phyloP scores from a whole-genome alignment of 352 stramenopile genomes.

The Globisporangium uncinulatum region DNA sequence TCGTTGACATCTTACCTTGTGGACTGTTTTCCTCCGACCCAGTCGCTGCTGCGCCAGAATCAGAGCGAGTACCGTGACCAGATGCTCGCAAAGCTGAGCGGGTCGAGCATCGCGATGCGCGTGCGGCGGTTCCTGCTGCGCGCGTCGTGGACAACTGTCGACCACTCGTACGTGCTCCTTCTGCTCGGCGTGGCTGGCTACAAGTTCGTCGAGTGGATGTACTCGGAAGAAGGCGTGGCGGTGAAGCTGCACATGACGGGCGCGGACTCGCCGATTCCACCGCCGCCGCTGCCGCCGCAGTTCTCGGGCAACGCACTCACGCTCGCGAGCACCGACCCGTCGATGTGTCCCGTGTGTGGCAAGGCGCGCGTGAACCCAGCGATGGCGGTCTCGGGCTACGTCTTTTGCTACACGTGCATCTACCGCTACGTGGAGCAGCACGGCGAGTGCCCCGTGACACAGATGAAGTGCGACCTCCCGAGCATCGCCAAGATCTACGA shows the following conservation, averaged over 20 bases:
- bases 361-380: slow-evolving; percentile 68
- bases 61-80: slow-evolving; percentile 48
- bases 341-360: slow-evolving; percentile 66
- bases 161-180: slow-evolving; percentile 81
- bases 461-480: slow-evolving; percentile 57
- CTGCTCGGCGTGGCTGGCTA: slow-evolving; percentile 73
- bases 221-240: slow-evolving; percentile 71
- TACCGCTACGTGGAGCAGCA: slow-evolving; percentile 68
- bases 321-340: slow-evolving; percentile 37
- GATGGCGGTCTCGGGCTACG: slow-evolving; percentile 63
- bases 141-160: slow-evolving; percentile 56
- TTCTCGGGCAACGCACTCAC: slow-evolving; percentile 54
- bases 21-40: neutral
- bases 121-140: slow-evolving; percentile 39
- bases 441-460: slow-evolving; percentile 70
- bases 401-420: slow-evolving; percentile 84
- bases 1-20: neutral
- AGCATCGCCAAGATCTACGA: slow-evolving; percentile 84
- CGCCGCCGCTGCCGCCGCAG: slow-evolving; percentile 62
- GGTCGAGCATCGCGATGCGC: slow-evolving; percentile 30
- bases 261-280: slow-evolving; percentile 52
- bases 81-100: slow-evolving; percentile 40
- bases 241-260: slow-evolving; percentile 51
- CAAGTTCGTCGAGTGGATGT: slow-evolving; percentile 88
- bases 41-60: slow-evolving; percentile 49